Base-by-base conservation (phyloP, 768 basidiomycete genomes). In the Phanerochaete sordida region DNA sequence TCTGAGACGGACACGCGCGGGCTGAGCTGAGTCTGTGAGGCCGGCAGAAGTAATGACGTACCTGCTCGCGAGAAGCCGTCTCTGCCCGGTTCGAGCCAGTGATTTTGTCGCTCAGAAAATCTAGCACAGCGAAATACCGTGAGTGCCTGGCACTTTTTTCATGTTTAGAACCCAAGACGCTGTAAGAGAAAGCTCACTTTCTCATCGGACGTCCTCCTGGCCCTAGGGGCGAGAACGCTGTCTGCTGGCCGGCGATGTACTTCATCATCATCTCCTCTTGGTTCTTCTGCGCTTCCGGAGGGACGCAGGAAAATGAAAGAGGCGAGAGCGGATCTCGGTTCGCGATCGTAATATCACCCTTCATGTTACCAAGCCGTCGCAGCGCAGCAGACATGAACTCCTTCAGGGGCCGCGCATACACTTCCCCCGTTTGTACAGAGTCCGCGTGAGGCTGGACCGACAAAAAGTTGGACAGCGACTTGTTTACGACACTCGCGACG, bases 261-360 rank as follows among this genome's bases (percentile, higher is more conserved):
- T 76, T 72, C 45, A 65, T 69, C 56, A 88, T 69, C 33, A 75
- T 69, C 26, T 84, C 81, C 0, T 73, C 71, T 67, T 91, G 88
- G 16, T 73, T 77, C 68, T 79, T 74, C 27, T 80, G 70, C 8
- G 81, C 72, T 4, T 86, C 84, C 9, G 75, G 74, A 0, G 85
- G 63, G 31, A 88, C 76, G 64, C 84, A 84, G 12, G 81, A 87
- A 66, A 91, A 91, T 7, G 88, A 90, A 52, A 91, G 74, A 1
- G 84, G 75, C 5, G 83, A 88, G n/a, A 67, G 59, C 12, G 88
- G 84, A 65, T 86, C 78, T 27, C 83, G 80, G 12, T 73, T 68
- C 11, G 76, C 75, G 35, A 86, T 78, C 24, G 71, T 69, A 13
- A 78, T 69, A 64, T 82, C 77, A 19, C 71, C 73, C 16, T 74